These are phyloP conservation scores for Cladosporium austrohemisphaericum DNA, from an alignment of 2,329 filamentous ascomycete species.

Conservation along the genomic window DNA sequence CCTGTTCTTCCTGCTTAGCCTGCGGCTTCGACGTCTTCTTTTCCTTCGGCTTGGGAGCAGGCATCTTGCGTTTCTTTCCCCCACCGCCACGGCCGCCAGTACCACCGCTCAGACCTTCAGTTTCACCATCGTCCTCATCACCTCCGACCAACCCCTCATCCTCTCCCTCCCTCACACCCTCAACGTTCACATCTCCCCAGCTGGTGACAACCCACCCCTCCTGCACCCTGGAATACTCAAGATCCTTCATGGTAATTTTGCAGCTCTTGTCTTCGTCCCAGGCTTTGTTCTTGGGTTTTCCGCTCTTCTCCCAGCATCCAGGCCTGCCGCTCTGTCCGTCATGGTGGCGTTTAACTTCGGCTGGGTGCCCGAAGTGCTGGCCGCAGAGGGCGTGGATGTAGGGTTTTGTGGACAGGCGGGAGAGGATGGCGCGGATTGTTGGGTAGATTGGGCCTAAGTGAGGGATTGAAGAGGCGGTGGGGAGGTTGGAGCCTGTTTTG, in stretches of 20 bases:
- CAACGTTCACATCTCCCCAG: not conserved
- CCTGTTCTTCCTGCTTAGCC: not conserved
- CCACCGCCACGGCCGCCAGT: not conserved
- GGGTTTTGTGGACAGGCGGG: conserved; percentile 19
- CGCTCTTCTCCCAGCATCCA: conserved; percentile 12
- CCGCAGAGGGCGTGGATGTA: conserved; percentile 28
- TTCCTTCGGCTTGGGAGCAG: not conserved
- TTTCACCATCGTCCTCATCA: not conserved
- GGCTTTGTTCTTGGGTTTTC: conserved; percentile 5
- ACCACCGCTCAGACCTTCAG: not conserved
- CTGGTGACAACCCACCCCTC: conserved; percentile 22
- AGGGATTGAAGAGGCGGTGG: not conserved
- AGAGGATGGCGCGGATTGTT: conserved; percentile 23
- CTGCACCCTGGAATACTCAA: conserved; percentile 21
- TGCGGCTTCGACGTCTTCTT: not conserved
- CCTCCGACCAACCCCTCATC: not conserved
- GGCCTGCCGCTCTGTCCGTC: conserved; percentile 14
- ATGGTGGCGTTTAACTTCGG: conserved; percentile 26
- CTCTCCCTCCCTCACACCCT: not conserved
- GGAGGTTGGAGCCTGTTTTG: not conserved
- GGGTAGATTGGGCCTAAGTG: conserved; percentile 24
- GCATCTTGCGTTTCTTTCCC: too few relatives aligned
- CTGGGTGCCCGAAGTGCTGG: conserved; percentile 22
- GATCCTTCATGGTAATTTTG: conserved; percentile 17
- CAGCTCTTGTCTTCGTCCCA: conserved; percentile 26